A percentile compares a stretch with the other conserved stretches of the same genome.
Conservation (phyloP, 2,329 filamentous ascomycete genomes). For the Ophiostoma sp. region DNA sequence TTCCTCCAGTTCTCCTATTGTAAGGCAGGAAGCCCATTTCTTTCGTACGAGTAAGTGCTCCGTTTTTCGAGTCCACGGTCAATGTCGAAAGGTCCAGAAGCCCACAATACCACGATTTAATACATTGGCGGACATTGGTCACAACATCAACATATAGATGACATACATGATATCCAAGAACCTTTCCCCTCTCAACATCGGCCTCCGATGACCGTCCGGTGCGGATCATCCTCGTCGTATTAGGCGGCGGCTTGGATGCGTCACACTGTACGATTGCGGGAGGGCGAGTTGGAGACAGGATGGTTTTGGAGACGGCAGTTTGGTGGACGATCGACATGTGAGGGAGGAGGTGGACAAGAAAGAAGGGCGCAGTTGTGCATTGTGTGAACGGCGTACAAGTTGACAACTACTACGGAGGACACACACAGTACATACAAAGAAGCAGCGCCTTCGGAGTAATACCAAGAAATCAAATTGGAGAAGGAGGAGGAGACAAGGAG, state of each 20-base stretch:
- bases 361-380: background rate
- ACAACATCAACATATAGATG: background rate
- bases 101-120: background rate
- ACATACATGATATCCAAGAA: background rate
- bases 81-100: background rate
- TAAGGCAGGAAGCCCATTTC: background rate
- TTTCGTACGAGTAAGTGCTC: background rate
- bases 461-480: background rate
- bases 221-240: slow-evolving; percentile 5
- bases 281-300: background rate
- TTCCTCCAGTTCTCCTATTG: background rate
- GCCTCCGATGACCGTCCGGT: slow-evolving; percentile 11
- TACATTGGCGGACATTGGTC: background rate
- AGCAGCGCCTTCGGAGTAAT: background rate
- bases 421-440: background rate
- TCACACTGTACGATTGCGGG: too few species aligned
- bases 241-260: background rate
- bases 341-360: background rate
- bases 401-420: too few species aligned
- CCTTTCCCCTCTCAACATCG: background rate
- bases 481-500: background rate
- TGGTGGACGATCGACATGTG: background rate
- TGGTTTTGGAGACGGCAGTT: background rate
- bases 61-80: background rate
- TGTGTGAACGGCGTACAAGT: background rate